These are phyloP conservation scores for Mycena rebaudengoi DNA, from an alignment of 768 basidiomycete species.

Conservation along the genomic window DNA sequence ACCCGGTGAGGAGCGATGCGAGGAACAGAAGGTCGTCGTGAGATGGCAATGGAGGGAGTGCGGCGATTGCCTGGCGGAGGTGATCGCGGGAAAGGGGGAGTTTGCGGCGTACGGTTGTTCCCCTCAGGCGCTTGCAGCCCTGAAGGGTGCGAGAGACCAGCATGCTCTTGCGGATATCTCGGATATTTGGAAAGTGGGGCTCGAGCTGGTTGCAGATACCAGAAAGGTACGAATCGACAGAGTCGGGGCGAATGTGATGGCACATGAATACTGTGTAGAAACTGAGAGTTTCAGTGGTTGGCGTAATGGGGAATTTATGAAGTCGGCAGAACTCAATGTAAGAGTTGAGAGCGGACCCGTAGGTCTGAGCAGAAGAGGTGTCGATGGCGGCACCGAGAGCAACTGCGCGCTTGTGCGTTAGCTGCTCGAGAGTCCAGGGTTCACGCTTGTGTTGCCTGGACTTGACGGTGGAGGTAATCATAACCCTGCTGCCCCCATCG, in stretches of 20 bases:
- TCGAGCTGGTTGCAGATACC: conserved; percentile 48
- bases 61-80: conserved; percentile 12
- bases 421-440: conserved; percentile 37
- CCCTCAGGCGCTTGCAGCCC: conserved; percentile 27
- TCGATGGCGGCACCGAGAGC: conserved; percentile 21
- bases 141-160: conserved; percentile 41
- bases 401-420: not conserved
- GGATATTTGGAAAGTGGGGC: conserved; percentile 38
- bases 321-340: conserved; percentile 37
- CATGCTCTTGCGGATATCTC: conserved; percentile 18
- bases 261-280: conserved; percentile 46
- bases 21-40: conserved; percentile 27
- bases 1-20: conserved; percentile 24
- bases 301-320: conserved; percentile 36
- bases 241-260: conserved; percentile 42
- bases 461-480: conserved; percentile 14
- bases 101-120: conserved; percentile 34
- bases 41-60: conserved; percentile 5
- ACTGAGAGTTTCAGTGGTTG: conserved; percentile 42
- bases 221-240: conserved; percentile 47
- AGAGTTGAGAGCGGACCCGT: conserved; percentile 41
- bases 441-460: conserved; percentile 39
- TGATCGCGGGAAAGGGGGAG: conserved; percentile 30
- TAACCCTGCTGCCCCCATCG: conserved; percentile 21
- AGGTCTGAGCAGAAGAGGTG: conserved; percentile 25